phyloP scores from a whole-genome alignment of 2,329 filamentous ascomycete species.

The Fusarium hainanense region DNA sequence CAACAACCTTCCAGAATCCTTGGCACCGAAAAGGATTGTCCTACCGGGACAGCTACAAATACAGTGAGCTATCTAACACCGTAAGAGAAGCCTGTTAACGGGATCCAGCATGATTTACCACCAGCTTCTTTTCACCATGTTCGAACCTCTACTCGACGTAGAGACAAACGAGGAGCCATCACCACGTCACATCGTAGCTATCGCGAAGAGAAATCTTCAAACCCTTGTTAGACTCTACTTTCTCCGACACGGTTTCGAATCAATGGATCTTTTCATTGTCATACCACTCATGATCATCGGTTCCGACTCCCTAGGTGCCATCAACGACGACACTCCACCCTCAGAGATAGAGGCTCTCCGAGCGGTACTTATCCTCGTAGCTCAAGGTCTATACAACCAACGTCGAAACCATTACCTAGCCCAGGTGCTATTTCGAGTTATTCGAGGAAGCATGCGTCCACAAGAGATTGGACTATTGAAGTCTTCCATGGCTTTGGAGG shows the following conservation, averaged over 20 bases:
- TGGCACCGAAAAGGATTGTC: constrained; percentile 47
- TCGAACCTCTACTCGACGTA: constrained; percentile 39
- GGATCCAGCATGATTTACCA: constrained; percentile 40
- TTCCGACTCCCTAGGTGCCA: constrained; percentile 43
- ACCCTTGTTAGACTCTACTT: constrained; percentile 48
- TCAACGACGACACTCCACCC: constrained; percentile 27
- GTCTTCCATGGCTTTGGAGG: constrained; percentile 30
- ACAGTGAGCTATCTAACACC: constrained; percentile 46
- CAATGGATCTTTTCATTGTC: constrained; percentile 48
- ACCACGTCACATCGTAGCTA: constrained; percentile 36
- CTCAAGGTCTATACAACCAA: constrained; percentile 50
- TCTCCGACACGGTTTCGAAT: constrained; percentile 49
- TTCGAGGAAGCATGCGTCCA: constrained; percentile 49
- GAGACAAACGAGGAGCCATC: background rate
- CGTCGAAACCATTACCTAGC: constrained; percentile 51
- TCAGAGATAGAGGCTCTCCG: constrained; percentile 43
- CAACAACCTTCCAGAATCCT: constrained; percentile 36
- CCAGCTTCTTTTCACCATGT: constrained; percentile 44
- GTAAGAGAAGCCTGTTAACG: background rate
- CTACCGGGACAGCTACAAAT: constrained; percentile 52
- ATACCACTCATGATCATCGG: constrained; percentile 49
- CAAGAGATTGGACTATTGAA: constrained; percentile 41
- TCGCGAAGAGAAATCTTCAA: constrained; percentile 36
- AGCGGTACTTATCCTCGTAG: constrained; percentile 50
- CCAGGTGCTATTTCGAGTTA: constrained; percentile 48